phyloP scores from a whole-genome alignment of 2,329 filamentous ascomycete genomes.

The Bipolaris bicolor region DNA sequence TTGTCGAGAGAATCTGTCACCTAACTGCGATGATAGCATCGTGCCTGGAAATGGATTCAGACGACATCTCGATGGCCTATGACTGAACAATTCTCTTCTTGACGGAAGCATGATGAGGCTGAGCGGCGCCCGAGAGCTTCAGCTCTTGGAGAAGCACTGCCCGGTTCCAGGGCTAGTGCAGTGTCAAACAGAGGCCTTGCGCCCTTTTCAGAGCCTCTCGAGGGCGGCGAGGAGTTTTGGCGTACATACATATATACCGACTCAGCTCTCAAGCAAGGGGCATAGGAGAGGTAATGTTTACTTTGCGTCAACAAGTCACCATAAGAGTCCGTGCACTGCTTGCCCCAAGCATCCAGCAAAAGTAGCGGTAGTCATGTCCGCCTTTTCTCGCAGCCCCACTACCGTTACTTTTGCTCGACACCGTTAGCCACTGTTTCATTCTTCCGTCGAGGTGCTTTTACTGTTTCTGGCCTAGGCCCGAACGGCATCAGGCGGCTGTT shows the following conservation, averaged over 20 bases:
- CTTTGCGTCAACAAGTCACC: background rate
- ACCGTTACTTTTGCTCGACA: no score
- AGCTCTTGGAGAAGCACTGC: constrained; percentile 1
- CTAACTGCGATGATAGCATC: background rate
- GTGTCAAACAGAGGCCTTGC: constrained; percentile 7
- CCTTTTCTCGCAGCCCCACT: no score
- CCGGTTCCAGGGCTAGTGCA: background rate
- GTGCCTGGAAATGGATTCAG: background rate
- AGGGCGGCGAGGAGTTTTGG: no score
- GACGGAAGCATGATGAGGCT: background rate
- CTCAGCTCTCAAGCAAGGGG: no score
- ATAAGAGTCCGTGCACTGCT: background rate
- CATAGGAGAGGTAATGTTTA: no score
- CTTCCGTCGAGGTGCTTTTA: background rate
- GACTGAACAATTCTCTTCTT: constrained; percentile 1
- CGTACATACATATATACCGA: no score
- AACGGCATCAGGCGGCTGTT: background rate
- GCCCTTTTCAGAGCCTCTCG: constrained; percentile 13
- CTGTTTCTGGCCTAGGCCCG: background rate
- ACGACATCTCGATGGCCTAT: background rate
- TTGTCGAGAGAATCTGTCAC: constrained; percentile 6
- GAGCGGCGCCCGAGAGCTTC: background rate
- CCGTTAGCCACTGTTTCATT: no score
- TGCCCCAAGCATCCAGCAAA: no score
- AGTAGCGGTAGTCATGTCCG: no score